These are phyloP conservation scores for Aspergillus cejpii DNA, from an alignment of 2,329 filamentous ascomycete species.

Conservation along the genomic window DNA sequence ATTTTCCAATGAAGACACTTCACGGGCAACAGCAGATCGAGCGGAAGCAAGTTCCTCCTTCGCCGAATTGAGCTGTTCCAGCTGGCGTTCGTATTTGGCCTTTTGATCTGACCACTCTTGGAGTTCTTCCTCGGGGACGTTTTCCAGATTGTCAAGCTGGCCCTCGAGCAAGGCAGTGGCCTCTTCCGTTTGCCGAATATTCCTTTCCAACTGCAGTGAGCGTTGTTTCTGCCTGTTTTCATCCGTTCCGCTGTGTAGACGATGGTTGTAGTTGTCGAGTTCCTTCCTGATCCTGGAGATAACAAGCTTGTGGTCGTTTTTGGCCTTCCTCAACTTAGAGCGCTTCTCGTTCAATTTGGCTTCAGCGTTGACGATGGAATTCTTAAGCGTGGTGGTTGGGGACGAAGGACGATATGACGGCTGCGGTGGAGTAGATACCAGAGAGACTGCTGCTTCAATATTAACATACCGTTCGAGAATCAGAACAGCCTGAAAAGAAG, in stretches of 20 bases:
- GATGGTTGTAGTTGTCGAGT: slow-evolving; percentile 52
- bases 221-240: slow-evolving; percentile 59
- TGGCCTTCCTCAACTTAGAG: slow-evolving; percentile 52
- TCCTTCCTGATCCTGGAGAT: slow-evolving; percentile 55
- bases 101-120: slow-evolving; percentile 49
- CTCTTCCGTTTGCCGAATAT: slow-evolving; percentile 58
- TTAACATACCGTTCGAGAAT: not conserved
- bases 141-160: slow-evolving; percentile 51
- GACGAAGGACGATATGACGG: slow-evolving; percentile 57
- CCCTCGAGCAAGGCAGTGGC: slow-evolving; percentile 49
- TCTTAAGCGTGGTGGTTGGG: slow-evolving; percentile 58
- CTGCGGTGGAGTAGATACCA: slow-evolving; percentile 47
- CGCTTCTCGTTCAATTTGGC: slow-evolving; percentile 54
- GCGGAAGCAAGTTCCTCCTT: slow-evolving; percentile 47
- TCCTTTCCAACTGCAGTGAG: slow-evolving; percentile 55
- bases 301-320: slow-evolving; percentile 55
- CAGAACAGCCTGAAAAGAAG: not conserved
- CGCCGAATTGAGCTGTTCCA: slow-evolving; percentile 46
- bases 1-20: slow-evolving; percentile 46
- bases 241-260: slow-evolving; percentile 53
- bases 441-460: slow-evolving; percentile 24
- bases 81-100: slow-evolving; percentile 49
- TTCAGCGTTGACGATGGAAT: slow-evolving; percentile 58
- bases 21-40: slow-evolving; percentile 48
- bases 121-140: slow-evolving; percentile 52